phyloP scores from a whole-genome alignment of 345 rosid genomes.

The Rhodomyrtus tomentosa region DNA sequence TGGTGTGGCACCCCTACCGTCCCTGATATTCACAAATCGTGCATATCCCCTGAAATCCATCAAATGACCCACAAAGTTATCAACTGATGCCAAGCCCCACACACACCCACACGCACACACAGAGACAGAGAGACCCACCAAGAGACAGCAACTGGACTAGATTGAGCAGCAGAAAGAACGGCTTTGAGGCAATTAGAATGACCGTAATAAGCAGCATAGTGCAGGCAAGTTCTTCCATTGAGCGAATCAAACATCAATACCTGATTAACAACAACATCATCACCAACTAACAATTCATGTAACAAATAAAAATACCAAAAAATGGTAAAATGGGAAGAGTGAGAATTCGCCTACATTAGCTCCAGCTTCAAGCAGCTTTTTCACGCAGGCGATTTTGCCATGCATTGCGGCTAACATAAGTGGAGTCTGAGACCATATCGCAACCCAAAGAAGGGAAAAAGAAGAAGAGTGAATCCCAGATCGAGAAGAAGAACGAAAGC shows the following conservation, averaged over 20 bases:
- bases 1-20: conserved; percentile 86
- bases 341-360: conserved; percentile 63
- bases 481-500: not conserved
- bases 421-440: conserved; percentile 48
- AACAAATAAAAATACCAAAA: not conserved
- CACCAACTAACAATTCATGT: not conserved
- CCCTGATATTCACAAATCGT: conserved; percentile 88
- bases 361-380: conserved; percentile 84
- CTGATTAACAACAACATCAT: conserved; percentile 27
- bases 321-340: not conserved
- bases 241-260: conserved; percentile 87
- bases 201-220: conserved; percentile 91
- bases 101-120: too few species aligned
- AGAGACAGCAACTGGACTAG: conserved; percentile 73
- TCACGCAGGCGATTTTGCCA: conserved; percentile 73
- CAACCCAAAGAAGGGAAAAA: not conserved
- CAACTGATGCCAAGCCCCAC: not conserved
- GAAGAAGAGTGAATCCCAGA: not conserved
- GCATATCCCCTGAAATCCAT: conserved; percentile 67
- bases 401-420: conserved; percentile 98
- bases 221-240: conserved; percentile 86
- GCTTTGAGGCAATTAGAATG: conserved; percentile 72
- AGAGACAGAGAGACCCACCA: conserved; percentile 26
- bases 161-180: conserved; percentile 69
- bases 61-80: not conserved